Percentiles rank a stretch among this genome's conserved stretches.
Evolutionary conservation across 768 basidiomycete genomes (phyloP).

Genomic region (Pleurotus platypus): DNA sequence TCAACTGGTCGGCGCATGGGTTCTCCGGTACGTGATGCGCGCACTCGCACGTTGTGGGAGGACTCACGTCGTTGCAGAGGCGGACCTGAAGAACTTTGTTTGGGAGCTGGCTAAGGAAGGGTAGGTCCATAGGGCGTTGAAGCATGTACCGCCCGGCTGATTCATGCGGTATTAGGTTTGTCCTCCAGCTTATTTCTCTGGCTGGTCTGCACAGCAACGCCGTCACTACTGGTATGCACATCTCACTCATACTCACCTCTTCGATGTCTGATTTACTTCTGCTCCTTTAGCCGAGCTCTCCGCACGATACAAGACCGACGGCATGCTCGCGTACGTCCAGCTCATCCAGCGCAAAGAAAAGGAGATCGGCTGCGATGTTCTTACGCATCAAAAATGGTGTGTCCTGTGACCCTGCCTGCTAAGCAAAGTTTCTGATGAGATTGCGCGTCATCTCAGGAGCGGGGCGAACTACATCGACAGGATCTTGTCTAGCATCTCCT

Average conservation of each 20-base stretch:
- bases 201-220: conserved; percentile 89
- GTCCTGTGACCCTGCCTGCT: neutral
- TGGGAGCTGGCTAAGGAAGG: conserved; percentile 92
- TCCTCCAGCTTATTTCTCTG: conserved; percentile 84
- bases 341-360: conserved; percentile 86
- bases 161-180: conserved; percentile 51
- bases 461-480: conserved; percentile 90
- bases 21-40: conserved; percentile 51
- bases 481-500: conserved; percentile 79
- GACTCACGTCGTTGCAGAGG: conserved; percentile 28
- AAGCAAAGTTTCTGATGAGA: neutral
- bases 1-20: conserved; percentile 87
- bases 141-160: neutral
- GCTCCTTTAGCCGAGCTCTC: conserved; percentile 66
- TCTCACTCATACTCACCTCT: no score
- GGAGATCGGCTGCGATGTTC: conserved; percentile 83
- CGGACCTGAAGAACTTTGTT: conserved; percentile 77
- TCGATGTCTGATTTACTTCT: neutral
- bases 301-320: conserved; percentile 75
- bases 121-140: conserved; percentile 26
- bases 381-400: conserved; percentile 94
- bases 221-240: conserved; percentile 56
- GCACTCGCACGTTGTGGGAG: neutral
- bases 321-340: conserved; percentile 91
- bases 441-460: conserved; percentile 47